Conservation (phyloP, 768 basidiomycete genomes). For the Leccinum rimulosum region DNA sequence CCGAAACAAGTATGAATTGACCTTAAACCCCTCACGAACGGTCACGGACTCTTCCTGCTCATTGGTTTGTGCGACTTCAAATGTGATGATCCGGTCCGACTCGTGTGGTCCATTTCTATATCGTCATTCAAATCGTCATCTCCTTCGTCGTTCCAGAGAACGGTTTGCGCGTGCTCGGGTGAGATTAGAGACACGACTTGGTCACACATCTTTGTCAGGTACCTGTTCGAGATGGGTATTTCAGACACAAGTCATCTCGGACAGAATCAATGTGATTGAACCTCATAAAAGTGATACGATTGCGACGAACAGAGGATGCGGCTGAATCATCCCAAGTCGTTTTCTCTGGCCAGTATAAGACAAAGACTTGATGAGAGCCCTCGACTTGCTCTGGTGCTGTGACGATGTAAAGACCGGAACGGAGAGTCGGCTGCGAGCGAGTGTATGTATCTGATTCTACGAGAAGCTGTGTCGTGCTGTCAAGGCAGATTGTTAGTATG, state of each 20-base stretch:
- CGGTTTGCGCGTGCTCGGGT: constrained; percentile 40
- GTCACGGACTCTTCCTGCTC: constrained; percentile 53
- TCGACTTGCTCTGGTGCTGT: constrained; percentile 1
- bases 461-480: constrained; percentile 17
- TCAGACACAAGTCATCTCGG: background rate
- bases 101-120: constrained; percentile 35
- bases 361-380: constrained; percentile 35
- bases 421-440: constrained; percentile 13
- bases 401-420: constrained; percentile 24
- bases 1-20: constrained; percentile 17
- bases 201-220: constrained; percentile 58
- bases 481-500: background rate
- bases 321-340: constrained; percentile 56
- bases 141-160: constrained; percentile 44
- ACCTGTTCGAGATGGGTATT: constrained; percentile 33
- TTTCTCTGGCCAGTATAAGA: constrained; percentile 62
- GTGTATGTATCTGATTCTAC: constrained; percentile 5
- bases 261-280: constrained; percentile 17
- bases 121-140: constrained; percentile 27
- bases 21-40: constrained; percentile 44
- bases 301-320: constrained; percentile 42
- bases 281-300: constrained; percentile 64
- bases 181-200: constrained; percentile 53
- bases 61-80: constrained; percentile 51
- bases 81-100: constrained; percentile 48